These are phyloP conservation scores for Mycena olivaceomarginata DNA, from an alignment of 768 basidiomycete species.

Conservation along the genomic window DNA sequence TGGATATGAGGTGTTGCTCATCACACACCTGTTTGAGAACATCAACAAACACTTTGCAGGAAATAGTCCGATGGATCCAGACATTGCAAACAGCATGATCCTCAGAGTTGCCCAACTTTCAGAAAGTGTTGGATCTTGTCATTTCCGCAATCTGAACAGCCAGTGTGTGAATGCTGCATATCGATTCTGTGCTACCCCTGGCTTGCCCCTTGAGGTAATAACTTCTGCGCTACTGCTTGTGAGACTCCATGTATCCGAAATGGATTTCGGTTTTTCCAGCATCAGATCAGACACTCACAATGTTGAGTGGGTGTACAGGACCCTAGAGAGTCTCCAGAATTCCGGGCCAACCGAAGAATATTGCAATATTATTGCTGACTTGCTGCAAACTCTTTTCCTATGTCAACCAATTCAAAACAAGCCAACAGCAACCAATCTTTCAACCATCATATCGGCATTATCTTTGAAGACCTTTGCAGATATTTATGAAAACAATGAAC, in stretches of 20 bases:
- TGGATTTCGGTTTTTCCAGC: too few species aligned
- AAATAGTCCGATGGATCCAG: too few species aligned
- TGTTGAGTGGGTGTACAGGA: neutral
- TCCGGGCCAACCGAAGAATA: neutral
- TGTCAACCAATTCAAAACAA: neutral
- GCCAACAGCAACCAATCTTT: neutral
- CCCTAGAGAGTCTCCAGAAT: neutral
- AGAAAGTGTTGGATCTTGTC: neutral
- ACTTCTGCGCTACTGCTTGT: neutral
- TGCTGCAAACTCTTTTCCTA: neutral
- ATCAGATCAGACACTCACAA: neutral
- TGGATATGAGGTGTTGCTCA: neutral
- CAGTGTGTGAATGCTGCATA: neutral
- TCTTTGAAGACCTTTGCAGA: neutral
- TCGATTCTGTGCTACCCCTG: neutral
- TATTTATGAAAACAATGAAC: too few species aligned
- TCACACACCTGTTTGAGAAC: too few species aligned
- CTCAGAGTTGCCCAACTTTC: neutral
- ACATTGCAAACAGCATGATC: too few species aligned
- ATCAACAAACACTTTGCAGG: too few species aligned
- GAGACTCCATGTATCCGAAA: neutral
- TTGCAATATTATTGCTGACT: neutral
- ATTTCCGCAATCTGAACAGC: neutral
- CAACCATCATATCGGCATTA: slow-evolving; percentile 4
- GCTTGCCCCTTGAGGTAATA: neutral